Evolutionary conservation across 352 stramenopile species (phyloP).

Genomic region (Globisporangium ultimum): DNA sequence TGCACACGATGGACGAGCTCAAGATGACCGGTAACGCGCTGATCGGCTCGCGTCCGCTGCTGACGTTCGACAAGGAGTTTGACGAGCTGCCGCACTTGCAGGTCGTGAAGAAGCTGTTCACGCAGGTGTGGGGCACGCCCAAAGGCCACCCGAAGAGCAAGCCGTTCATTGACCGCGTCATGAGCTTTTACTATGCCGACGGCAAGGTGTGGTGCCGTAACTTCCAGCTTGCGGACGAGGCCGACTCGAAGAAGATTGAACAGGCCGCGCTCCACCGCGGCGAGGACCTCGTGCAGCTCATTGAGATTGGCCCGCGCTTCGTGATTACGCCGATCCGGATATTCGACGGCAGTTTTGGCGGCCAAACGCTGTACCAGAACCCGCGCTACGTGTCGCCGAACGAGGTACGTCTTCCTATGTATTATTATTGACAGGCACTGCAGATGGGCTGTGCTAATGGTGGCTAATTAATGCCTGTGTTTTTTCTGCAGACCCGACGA

Average conservation of each 20-base stretch:
- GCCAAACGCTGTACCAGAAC: constrained; percentile 98
- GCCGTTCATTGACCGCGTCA: constrained; percentile 99
- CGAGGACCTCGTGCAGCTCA: constrained; percentile 92
- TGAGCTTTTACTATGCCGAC: constrained; percentile 95
- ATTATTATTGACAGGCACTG: neutral
- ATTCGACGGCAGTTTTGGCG: constrained; percentile 98
- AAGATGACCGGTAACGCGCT: constrained; percentile 99
- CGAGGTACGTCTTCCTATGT: constrained; percentile 46
- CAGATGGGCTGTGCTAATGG: neutral
- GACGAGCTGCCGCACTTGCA: constrained; percentile 90
- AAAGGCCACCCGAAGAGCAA: constrained; percentile 99
- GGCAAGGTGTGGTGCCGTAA: constrained; percentile 98
- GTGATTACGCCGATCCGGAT: constrained; percentile 98
- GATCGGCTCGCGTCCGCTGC: constrained; percentile 94
- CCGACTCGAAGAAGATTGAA: constrained; percentile 91
- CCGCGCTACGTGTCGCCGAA: constrained; percentile 97
- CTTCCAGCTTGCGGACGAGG: constrained; percentile 91
- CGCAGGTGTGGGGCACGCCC: constrained; percentile 93
- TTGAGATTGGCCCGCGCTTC: constrained; percentile 99
- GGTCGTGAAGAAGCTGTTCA: constrained; percentile 97
- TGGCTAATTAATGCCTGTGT: neutral
- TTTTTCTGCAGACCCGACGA: constrained; percentile 37
- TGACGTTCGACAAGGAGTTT: constrained; percentile 97
- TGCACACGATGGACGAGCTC: constrained; percentile 99
- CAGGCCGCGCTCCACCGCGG: constrained; percentile 76